A percentile compares a stretch with the other conserved stretches of the same genome.
phyloP scores from a whole-genome alignment of 805 yeast genomes.

The Wickerhamiella galacta region DNA sequence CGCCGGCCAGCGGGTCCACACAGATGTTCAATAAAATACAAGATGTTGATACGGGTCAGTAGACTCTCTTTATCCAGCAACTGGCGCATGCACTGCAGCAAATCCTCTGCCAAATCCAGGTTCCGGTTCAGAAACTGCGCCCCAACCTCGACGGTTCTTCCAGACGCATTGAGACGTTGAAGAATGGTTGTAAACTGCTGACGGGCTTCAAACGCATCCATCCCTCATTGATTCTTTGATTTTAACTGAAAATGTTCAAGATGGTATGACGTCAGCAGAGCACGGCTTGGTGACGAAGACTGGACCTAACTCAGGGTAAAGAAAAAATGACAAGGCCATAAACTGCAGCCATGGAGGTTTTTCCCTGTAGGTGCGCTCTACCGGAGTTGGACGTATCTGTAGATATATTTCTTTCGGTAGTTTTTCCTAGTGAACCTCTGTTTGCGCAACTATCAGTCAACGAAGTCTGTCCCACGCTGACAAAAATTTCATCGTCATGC shows the following conservation, averaged over 20 bases:
- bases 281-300: too few relatives aligned
- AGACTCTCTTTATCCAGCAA: conserved; percentile 33
- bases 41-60: conserved; percentile 46
- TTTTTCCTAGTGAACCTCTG: too few relatives aligned
- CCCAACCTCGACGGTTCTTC: conserved; percentile 15
- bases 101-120: conserved; percentile 45
- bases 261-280: too few relatives aligned
- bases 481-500: conserved; percentile 30
- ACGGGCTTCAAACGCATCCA: conserved; percentile 85
- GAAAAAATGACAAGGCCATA: too few relatives aligned
- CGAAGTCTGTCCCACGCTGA: not conserved
- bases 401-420: too few relatives aligned
- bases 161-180: conserved; percentile 46
- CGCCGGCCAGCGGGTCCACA: conserved; percentile 14
- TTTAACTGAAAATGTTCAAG: too few relatives aligned
- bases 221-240: too few relatives aligned
- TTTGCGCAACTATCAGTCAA: too few relatives aligned
- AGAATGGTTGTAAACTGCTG: conserved; percentile 55
- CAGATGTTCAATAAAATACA: conserved; percentile 55
- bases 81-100: conserved; percentile 50
- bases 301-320: too few relatives aligned
- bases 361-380: too few relatives aligned
- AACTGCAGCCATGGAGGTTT: too few relatives aligned
- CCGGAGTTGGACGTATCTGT: too few relatives aligned
- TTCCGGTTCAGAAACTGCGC: conserved; percentile 19